Conservation (phyloP, 2,329 filamentous ascomycete species). For the Penicillium sclerotiorum region DNA sequence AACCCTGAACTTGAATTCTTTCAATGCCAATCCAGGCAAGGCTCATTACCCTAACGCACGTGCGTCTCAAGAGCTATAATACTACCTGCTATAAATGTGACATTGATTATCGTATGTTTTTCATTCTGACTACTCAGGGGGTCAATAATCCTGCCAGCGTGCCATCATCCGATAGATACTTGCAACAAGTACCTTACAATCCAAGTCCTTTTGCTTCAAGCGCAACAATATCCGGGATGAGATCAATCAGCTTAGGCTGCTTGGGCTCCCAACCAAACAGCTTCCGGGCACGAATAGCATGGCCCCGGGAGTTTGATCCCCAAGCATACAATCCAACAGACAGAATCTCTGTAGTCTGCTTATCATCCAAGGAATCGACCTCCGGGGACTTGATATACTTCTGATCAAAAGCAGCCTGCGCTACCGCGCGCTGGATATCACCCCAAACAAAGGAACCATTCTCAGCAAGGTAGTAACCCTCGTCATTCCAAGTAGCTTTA, state of each 20-base stretch:
- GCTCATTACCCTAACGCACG: no score
- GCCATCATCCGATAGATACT: no score
- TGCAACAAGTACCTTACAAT: constrained; percentile 16
- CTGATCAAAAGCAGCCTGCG: constrained; percentile 54
- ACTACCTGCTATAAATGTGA: no score
- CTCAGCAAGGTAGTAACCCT: constrained; percentile 55
- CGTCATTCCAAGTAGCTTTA: constrained; percentile 44
- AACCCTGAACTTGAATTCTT: no score
- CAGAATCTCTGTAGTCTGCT: constrained; percentile 48
- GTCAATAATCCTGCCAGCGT: no score
- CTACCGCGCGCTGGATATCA: constrained; percentile 40
- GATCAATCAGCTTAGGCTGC: constrained; percentile 54
- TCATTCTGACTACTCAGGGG: not conserved
- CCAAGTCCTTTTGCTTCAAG: constrained; percentile 47
- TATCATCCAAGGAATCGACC: constrained; percentile 37
- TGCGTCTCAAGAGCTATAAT: no score
- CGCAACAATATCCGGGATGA: constrained; percentile 58
- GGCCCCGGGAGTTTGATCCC: constrained; percentile 42
- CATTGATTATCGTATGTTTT: no score
- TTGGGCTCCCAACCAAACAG: constrained; percentile 42
- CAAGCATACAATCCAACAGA: constrained; percentile 37
- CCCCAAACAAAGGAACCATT: constrained; percentile 47
- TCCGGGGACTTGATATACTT: constrained; percentile 52
- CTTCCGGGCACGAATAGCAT: constrained; percentile 40
- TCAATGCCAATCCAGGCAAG: no score